Conservation (phyloP, 805 yeast species). For the Spathaspora girioi region DNA sequence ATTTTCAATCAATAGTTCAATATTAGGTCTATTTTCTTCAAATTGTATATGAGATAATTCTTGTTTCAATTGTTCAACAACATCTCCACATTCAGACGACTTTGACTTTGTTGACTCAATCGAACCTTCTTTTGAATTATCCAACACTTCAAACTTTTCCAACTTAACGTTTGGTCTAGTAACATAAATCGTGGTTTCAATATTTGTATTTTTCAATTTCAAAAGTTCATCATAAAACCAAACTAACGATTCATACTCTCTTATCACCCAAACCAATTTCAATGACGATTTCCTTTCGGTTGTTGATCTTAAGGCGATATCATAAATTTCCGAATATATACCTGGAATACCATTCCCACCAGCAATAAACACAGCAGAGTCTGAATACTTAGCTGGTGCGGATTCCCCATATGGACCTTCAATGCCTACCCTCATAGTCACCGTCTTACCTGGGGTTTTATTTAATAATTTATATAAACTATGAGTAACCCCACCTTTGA, state of each 20-base stretch:
- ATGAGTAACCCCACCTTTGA: conserved; percentile 53
- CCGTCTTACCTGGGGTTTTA: conserved; percentile 15
- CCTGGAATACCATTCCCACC: conserved; percentile 79
- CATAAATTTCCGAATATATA: conserved; percentile 35
- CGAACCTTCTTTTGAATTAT: neutral
- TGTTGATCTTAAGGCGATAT: conserved; percentile 19
- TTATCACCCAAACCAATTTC: conserved; percentile 62
- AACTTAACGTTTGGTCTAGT: conserved; percentile 19
- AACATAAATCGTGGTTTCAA: conserved; percentile 24
- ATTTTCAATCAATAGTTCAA: conserved; percentile 33
- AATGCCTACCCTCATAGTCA: conserved; percentile 27
- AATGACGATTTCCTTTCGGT: conserved; percentile 13
- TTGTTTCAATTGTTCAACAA: conserved; percentile 10
- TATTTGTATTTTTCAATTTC: conserved; percentile 16
- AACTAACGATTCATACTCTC: conserved; percentile 45
- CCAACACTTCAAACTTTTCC: conserved; percentile 10
- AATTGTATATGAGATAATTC: conserved; percentile 34
- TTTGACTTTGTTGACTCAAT: neutral
- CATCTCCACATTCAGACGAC: conserved; percentile 14
- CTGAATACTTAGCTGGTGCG: conserved; percentile 47
- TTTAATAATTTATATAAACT: conserved; percentile 24
- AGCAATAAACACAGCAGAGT: conserved; percentile 56
- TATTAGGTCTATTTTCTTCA: conserved; percentile 46
- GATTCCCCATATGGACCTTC: conserved; percentile 74
- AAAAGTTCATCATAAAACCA: conserved; percentile 46